phyloP scores from a whole-genome alignment of 2,329 filamentous ascomycete genomes.

The Nothopassalora personata region DNA sequence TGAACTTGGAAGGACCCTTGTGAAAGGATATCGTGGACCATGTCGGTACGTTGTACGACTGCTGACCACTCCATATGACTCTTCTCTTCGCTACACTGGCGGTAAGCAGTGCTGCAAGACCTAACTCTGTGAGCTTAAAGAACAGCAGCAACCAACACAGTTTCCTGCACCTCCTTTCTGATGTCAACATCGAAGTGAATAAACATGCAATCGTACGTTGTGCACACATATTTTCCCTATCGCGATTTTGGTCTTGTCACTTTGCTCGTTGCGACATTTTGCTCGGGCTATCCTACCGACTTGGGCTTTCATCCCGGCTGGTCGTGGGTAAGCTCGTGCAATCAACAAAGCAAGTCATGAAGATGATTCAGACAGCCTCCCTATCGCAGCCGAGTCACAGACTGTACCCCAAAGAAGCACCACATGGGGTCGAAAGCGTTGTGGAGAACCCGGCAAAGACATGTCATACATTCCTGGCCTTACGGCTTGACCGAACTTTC shows the following conservation, averaged over 20 bases:
- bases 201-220: background rate
- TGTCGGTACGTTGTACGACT: background rate
- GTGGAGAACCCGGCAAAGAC: background rate
- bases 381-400: too few species aligned
- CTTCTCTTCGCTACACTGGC: background rate
- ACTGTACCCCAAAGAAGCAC: too few species aligned
- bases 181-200: background rate
- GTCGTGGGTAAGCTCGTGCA: too few species aligned
- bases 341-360: too few species aligned
- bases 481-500: background rate
- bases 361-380: too few species aligned
- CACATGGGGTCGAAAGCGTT: background rate
- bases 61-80: background rate
- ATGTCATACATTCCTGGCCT: background rate
- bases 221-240: background rate
- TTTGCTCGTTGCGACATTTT: too few species aligned
- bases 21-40: background rate
- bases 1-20: background rate
- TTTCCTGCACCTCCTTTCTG: background rate
- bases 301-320: too few species aligned
- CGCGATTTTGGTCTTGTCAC: background rate
- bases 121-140: background rate
- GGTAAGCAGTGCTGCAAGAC: background rate
- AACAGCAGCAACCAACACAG: background rate
- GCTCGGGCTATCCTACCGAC: too few species aligned